Base-by-base conservation (phyloP, 2,329 filamentous ascomycete genomes). In the Botryotinia globosa region DNA sequence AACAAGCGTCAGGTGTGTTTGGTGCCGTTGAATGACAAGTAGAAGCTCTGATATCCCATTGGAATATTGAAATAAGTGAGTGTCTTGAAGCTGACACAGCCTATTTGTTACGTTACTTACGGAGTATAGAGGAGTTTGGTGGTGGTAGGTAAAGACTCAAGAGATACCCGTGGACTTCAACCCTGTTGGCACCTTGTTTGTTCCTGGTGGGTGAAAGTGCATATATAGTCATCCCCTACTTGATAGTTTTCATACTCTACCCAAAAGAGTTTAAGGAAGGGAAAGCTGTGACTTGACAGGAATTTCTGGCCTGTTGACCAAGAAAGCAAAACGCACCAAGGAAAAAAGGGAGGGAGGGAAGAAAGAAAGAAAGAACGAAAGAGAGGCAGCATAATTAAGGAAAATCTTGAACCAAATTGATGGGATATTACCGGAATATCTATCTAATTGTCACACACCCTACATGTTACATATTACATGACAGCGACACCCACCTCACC, bases 31-130 rank as follows among this genome's bases (percentile, higher is more conserved):
- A 37, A 61, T 39, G 12, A 39, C 58, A 8, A n/a, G 22, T 8
- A 37, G 58, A n/a, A 25, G 4, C 34, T 37, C 10, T 61, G 12
- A n/a, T 16, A 37, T 25, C 14, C n/a, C 6, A 39, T 61, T n/a
- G 34, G 58, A n/a, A 61, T 39, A 61, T 29, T 39, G 34, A 18
- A 37, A n/a, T 39, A n/a, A 16, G 20, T 37, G 39, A 16, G 20
- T 37, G 39, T 44, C 37, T 44, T 44, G 14, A 2, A 63, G 61
- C 61, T 63, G 61, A 44, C 61, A 63, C 39, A 63, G 61, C 37
- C 61, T 39, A 63, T 63, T 44, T 63, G 61, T 29, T 44, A 63
- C 61, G 61, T 63, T 63, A 63, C 61, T 32, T 44, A 39, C n/a
- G 39, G n/a, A n/a, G n/a, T n/a, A n/a, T n/a, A n/a, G 61, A 63